phyloP scores from a whole-genome alignment of 2,329 filamentous ascomycete genomes.

The Ophiostoma perfectum region DNA sequence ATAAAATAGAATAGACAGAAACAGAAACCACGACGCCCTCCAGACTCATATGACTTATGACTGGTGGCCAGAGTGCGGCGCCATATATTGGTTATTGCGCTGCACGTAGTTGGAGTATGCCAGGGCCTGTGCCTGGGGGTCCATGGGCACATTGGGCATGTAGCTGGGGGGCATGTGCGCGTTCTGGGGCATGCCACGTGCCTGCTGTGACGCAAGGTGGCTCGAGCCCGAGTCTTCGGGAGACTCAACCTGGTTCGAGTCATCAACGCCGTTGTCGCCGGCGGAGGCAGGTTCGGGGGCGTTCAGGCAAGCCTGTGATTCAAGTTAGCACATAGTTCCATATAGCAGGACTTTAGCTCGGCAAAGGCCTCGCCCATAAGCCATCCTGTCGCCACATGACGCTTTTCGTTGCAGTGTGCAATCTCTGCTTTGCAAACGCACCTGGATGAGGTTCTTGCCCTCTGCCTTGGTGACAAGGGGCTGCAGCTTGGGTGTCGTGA shows the following conservation, averaged over 20 bases:
- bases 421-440: constrained; percentile 42
- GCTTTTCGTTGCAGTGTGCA: neutral
- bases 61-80: constrained; percentile 76
- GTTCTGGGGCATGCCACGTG: constrained; percentile 59
- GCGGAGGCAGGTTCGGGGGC: constrained; percentile 82
- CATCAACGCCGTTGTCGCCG: constrained; percentile 75
- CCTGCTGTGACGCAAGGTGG: constrained; percentile 64
- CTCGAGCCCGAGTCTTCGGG: constrained; percentile 80
- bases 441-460: constrained; percentile 99
- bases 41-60: constrained; percentile 43
- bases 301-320: constrained; percentile 79
- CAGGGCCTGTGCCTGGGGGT: constrained; percentile 60
- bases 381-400: neutral
- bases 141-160: constrained; percentile 61
- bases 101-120: constrained; percentile 81
- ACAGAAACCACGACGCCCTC: neutral
- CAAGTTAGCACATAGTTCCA: constrained; percentile 31
- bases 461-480: constrained; percentile 97
- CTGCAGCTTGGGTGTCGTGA: constrained; percentile 96
- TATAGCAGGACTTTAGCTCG: too few species aligned
- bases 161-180: constrained; percentile 59
- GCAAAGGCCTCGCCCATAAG: too few species aligned
- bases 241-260: constrained; percentile 72
- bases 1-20: neutral
- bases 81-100: constrained; percentile 71